Evolutionary conservation across 371 early-diverging fungal genomes (phyloP), one percentile per base, ranked within the genome.

Genomic region (Syncephalastrum contaminatum): DNA sequence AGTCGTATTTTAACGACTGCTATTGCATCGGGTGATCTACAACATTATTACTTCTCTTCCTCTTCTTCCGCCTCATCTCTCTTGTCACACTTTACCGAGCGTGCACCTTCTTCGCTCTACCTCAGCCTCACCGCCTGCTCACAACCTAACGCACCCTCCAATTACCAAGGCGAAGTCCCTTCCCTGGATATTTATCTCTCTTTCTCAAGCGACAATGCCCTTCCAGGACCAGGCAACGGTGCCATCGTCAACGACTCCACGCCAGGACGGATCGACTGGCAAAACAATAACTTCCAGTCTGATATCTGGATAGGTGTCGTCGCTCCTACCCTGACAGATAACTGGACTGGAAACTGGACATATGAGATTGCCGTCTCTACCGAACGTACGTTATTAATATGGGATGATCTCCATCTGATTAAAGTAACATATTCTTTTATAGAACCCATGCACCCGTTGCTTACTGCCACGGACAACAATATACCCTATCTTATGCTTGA

Each of bases 321-420:
- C 1, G 73, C 75, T 8, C 75, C 81, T 8, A 42, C 73, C 1
- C 52, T 75, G 24, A 51, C 57, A 13, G 61, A 53, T 14, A 36
- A 67, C 21, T 77, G 73, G 75, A 51, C 60, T 21, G 84, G 81
- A 0, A 72, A 75, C 19, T 84, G 81, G 80, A 68, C 79, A n/a
- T 81, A 72, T 53, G 73, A 82, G 53, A 67, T 84, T 24, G 82
- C 72, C 22, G 66, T 72, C 48, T 82, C 85, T 7, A 81, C 76
- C 15, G 64, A 59, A 52, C 70, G 84, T 82, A 73, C 64, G 66
- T 44, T 14, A 14, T 19, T 25, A 12, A 5, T 8, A 4, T 27
- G 6, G n/a, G 6, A 13, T 27, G 1, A 27, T 27, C 50, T 13
- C 4, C 12, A 3, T 30, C 19, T 5, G 44, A 40, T 48, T 13